Evolutionary conservation across 192 early-diverging fungal genomes (phyloP).

Genomic region (Coemansia sp.): DNA sequence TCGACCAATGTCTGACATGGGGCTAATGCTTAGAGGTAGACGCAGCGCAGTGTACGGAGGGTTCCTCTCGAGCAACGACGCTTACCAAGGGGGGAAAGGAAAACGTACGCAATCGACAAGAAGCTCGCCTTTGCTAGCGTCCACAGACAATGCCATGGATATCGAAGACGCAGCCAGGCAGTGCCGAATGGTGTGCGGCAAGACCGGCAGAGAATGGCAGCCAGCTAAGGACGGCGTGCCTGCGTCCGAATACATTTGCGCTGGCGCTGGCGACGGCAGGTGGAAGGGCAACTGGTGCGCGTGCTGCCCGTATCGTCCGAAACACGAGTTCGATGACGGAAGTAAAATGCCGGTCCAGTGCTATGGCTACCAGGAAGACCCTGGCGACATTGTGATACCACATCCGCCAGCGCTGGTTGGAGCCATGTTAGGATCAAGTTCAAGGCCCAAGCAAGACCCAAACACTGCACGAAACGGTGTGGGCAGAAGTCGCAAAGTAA

Average conservation of each 20-base stretch:
- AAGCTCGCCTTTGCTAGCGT: slow-evolving; percentile 27
- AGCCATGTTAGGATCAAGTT: slow-evolving; percentile 17
- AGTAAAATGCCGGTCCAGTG: slow-evolving; percentile 17
- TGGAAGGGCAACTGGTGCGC: slow-evolving; percentile 52
- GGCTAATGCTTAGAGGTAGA: slow-evolving; percentile 9
- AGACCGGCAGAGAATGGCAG: slow-evolving; percentile 10
- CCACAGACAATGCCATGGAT: slow-evolving; percentile 8
- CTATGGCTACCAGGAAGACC: slow-evolving; percentile 45
- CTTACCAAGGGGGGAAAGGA: neutral
- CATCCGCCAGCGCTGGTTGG: slow-evolving; percentile 41
- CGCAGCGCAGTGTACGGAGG: neutral
- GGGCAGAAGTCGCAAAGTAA: neutral
- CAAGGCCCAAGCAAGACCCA: neutral
- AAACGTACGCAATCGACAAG: slow-evolving; percentile 5
- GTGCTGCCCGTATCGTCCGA: slow-evolving; percentile 41
- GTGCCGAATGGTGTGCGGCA: slow-evolving; percentile 28
- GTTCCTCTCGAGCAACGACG: neutral
- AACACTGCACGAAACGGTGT: neutral
- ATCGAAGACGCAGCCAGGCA: slow-evolving; percentile 35
- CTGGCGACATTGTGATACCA: slow-evolving; percentile 46
- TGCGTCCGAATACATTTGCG: slow-evolving; percentile 16
- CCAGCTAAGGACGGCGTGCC: slow-evolving; percentile 24
- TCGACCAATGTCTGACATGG: slow-evolving; percentile 45
- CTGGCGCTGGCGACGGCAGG: slow-evolving; percentile 13
- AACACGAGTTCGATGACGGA: neutral